Evolutionary conservation across 441 rosid genomes (phyloP).

Genomic region (Aleurites moluccanus): DNA sequence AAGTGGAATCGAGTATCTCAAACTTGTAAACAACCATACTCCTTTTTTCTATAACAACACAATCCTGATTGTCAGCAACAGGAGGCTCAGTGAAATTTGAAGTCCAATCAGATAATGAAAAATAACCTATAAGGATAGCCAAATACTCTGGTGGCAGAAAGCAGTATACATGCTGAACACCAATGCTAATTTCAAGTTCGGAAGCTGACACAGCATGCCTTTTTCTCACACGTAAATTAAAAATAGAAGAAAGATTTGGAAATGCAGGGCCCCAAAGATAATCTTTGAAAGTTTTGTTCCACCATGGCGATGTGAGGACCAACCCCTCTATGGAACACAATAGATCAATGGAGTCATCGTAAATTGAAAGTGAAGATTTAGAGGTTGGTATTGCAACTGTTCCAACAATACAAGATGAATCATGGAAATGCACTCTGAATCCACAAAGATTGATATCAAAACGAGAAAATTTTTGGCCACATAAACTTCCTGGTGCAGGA

Average conservation of each 20-base stretch:
- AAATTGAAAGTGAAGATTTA: conserved; percentile 46
- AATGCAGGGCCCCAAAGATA: conserved; percentile 75
- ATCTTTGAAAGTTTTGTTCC: conserved; percentile 51
- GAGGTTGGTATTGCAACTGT: conserved; percentile 57
- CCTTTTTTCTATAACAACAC: conserved; percentile 27
- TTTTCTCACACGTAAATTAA: conserved; percentile 70
- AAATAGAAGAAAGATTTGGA: conserved; percentile 54
- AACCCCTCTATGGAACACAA: conserved; percentile 70
- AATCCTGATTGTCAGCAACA: conserved; percentile 30
- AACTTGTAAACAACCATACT: conserved; percentile 55
- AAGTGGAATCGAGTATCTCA: conserved; percentile 73
- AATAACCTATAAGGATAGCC: conserved; percentile 85
- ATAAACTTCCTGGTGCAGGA: conserved; percentile 28
- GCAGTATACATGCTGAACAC: conserved; percentile 86
- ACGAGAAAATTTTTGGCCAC: conserved; percentile 29
- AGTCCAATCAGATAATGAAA: conserved; percentile 84
- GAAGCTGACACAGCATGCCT: conserved; percentile 46
- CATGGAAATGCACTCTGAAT: conserved; percentile 80
- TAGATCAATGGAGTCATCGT: conserved; percentile 56
- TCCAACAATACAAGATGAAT: conserved; percentile 75
- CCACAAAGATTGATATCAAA: conserved; percentile 55
- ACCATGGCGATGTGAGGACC: conserved; percentile 70
- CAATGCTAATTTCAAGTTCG: conserved; percentile 76
- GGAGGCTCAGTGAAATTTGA: conserved; percentile 41
- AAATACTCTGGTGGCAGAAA: conserved; percentile 68